Conservation (phyloP, 768 basidiomycete species). For the Serpula lacrymans region DNA sequence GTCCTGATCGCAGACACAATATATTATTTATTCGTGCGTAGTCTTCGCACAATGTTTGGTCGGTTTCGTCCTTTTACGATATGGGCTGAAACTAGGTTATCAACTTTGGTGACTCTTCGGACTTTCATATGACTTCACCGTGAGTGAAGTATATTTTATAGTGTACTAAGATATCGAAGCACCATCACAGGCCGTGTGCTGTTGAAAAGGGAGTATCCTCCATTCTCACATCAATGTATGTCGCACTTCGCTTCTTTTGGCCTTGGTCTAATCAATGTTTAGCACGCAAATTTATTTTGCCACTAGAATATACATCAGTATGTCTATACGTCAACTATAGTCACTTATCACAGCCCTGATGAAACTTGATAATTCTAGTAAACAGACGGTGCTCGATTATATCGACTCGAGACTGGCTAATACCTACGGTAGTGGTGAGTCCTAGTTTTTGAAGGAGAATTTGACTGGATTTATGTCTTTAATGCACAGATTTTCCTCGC, state of each 20-base stretch:
- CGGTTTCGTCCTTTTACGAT: not conserved
- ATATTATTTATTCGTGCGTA: conserved; percentile 17
- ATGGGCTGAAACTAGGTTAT: not conserved
- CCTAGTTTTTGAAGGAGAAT: not conserved
- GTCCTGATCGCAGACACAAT: conserved; percentile 15
- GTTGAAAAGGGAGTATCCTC: conserved; percentile 14
- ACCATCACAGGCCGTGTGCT: conserved; percentile 11
- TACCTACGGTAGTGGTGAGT: conserved; percentile 1
- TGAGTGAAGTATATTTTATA: no score
- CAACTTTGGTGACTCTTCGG: not conserved
- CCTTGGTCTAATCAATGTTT: no score
- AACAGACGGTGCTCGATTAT: not conserved
- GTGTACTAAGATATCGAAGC: not conserved
- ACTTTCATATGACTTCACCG: not conserved
- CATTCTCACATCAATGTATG: conserved; percentile 14
- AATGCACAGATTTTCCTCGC: not conserved
- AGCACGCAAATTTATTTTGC: conserved; percentile 3
- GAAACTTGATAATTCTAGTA: not conserved
- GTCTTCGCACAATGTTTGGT: no score
- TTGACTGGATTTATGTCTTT: not conserved
- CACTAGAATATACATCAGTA: conserved; percentile 3
- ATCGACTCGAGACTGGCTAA: not conserved
- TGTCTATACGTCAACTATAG: not conserved
- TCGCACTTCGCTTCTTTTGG: no score
- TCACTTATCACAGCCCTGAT: not conserved